phyloP scores from a whole-genome alignment of 768 basidiomycete genomes.

The Trametes cinnabarina region DNA sequence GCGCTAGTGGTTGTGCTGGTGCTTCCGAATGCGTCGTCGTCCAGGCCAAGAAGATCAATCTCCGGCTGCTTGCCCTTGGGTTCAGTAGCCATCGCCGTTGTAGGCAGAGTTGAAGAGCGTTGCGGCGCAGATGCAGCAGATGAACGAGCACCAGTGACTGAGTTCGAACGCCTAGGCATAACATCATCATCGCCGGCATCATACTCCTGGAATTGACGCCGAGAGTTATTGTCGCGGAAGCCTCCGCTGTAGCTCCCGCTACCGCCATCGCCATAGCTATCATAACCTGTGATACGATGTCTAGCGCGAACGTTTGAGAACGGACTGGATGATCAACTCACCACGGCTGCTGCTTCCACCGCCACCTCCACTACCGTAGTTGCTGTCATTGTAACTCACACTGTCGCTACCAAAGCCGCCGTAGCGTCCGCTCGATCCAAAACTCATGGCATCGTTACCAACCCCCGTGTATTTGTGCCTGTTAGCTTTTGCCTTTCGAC shows the following conservation, averaged over 20 bases:
- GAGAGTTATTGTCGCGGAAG: slow-evolving; percentile 58
- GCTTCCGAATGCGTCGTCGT: slow-evolving; percentile 50
- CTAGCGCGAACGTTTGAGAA: not conserved
- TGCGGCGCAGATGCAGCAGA: slow-evolving; percentile 35
- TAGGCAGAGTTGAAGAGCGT: slow-evolving; percentile 38
- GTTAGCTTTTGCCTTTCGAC: slow-evolving; percentile 90
- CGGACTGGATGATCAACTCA: slow-evolving; percentile 2
- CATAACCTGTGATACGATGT: not conserved
- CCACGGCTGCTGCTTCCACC: slow-evolving; percentile 32
- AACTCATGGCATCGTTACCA: slow-evolving; percentile 78
- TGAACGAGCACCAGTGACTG: slow-evolving; percentile 33
- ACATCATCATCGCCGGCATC: slow-evolving; percentile 91
- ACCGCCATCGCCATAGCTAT: not conserved
- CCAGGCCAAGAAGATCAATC: slow-evolving; percentile 80
- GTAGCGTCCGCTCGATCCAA: slow-evolving; percentile 57
- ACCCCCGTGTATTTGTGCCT: slow-evolving; percentile 86
- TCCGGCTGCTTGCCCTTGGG: slow-evolving; percentile 42
- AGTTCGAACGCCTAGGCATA: slow-evolving; percentile 39
- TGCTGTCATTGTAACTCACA: slow-evolving; percentile 32
- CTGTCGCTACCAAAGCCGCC: slow-evolving; percentile 70
- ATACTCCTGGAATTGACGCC: slow-evolving; percentile 85
- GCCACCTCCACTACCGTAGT: slow-evolving; percentile 35
- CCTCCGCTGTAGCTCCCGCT: slow-evolving; percentile 32
- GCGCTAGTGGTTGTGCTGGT: slow-evolving; percentile 29
- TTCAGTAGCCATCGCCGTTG: slow-evolving; percentile 26